phyloP scores from a whole-genome alignment of 2,329 filamentous ascomycete species.

The Fusarium pseudonygamai region DNA sequence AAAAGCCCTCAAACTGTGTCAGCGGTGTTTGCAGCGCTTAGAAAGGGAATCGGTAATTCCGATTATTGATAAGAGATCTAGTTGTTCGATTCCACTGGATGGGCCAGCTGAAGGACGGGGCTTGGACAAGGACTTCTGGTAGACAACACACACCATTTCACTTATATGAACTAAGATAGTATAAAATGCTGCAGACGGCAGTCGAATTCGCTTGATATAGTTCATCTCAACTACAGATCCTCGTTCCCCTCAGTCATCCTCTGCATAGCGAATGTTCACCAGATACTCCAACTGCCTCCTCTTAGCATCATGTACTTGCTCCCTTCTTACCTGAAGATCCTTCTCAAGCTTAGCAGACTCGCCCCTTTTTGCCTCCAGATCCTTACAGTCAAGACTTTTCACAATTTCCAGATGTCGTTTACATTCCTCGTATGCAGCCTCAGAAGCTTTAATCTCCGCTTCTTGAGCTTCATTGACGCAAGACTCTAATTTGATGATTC shows the following conservation, averaged over 20 bases:
- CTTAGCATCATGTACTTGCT: neutral
- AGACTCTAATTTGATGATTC: neutral
- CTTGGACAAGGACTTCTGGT: no score
- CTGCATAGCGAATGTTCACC: neutral
- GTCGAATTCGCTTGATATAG: no score
- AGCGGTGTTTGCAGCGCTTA: neutral
- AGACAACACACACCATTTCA: no score
- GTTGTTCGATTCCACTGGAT: no score
- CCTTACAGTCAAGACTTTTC: neutral
- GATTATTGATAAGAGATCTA: no score
- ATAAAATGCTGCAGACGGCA: no score
- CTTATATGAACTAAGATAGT: no score
- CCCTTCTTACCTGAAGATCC: neutral
- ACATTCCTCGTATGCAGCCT: neutral
- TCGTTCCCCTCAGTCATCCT: fast-evolving
- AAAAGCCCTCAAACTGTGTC: neutral
- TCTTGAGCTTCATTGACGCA: neutral
- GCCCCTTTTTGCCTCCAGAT: fast-evolving
- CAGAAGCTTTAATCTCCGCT: neutral
- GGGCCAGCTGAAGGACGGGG: no score
- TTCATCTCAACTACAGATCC: fast-evolving
- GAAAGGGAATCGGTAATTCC: fast-evolving
- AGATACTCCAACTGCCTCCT: neutral
- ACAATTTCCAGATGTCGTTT: neutral
- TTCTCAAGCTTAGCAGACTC: neutral